Base-by-base conservation (phyloP, 78 protist genomes). In the Dictyostelium intermedium region DNA sequence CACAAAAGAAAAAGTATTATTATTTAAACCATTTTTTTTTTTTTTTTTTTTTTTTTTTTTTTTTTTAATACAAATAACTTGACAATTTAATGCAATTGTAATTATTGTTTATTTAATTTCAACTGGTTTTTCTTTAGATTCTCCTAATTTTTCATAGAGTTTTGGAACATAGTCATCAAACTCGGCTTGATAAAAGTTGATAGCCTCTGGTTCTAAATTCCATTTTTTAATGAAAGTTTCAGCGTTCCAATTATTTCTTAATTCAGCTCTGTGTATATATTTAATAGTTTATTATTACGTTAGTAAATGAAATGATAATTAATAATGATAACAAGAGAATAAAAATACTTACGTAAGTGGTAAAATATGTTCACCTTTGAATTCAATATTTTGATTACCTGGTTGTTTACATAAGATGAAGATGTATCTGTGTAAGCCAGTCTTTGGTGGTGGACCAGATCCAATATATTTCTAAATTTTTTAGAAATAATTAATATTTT, bases 391-490 rank as follows among this genome's bases (percentile, higher is more conserved):
- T 23, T 72, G 35, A 20, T 18, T 56, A 56, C 27, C n/a, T 39
- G 84, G 93, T 79, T 87, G 93, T 66, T 87, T 50, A 37, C 83
- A 87, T 5, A 87, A 16, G 32, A 87, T 45, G 14, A 78, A 87
- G 47, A 50, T 39, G 27, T 87, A 87, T 32, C 93, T 50, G 43
- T 87, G 93, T 23, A 79, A 63, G 1, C 82, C 78, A 63, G 93
- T 87, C 10, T 87, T 87, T n/a, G 45, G 70, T 20, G 93, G 93
- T 87, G 93, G 93, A 30, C 93, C 93, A 1, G 82, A 2, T 1
- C 93, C 93, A 78, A 87, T 87, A 50, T 87, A 87, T 5, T 4
- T 37, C 11, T 82, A 76, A n/a, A 35, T 39, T 39, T 50, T 50
- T 16, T 16, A 23, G 14, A 50, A 10, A 50, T 10, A 50, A 16